Percentiles rank a stretch among this genome's conserved stretches.
These are phyloP conservation scores for Plicaturopsis crispa DNA, from an alignment of 768 basidiomycete genomes.

Conservation along the genomic window DNA sequence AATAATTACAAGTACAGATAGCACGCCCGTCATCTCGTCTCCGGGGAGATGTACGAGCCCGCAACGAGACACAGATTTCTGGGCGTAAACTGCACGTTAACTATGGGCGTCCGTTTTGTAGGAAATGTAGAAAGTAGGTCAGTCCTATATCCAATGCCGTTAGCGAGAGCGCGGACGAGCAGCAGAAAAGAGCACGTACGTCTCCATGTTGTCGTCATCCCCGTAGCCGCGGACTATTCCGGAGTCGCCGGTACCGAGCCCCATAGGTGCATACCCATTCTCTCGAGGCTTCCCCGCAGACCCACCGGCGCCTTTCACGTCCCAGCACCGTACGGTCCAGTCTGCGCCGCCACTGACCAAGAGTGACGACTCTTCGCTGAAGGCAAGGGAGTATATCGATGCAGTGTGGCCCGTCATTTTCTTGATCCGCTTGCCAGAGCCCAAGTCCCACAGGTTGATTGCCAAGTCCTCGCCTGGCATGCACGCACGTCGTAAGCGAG, in stretches of 20 bases:
- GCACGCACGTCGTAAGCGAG: slow-evolving; percentile 1
- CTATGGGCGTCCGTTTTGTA: slow-evolving; percentile 92
- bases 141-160: slow-evolving; percentile 34
- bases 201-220: slow-evolving; percentile 58
- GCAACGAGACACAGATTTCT: slow-evolving; percentile 90
- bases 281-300: slow-evolving; percentile 46
- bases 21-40: slow-evolving; percentile 45
- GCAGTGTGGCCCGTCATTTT: slow-evolving; percentile 93
- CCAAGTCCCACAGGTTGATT: slow-evolving; percentile 95
- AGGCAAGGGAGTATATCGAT: slow-evolving; percentile 84
- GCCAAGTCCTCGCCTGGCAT: slow-evolving; percentile 76
- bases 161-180: not conserved
- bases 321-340: slow-evolving; percentile 98
- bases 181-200: slow-evolving; percentile 40
- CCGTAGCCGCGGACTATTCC: slow-evolving; percentile 27
- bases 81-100: slow-evolving; percentile 89
- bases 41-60: slow-evolving; percentile 63
- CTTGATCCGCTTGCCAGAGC: slow-evolving; percentile 90
- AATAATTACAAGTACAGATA: no score
- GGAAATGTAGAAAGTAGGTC: slow-evolving; percentile 89
- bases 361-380: slow-evolving; percentile 85
- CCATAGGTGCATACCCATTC: slow-evolving; percentile 32
- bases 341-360: slow-evolving; percentile 90
- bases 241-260: slow-evolving; percentile 23
- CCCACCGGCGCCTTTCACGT: slow-evolving; percentile 78